Base-by-base conservation (phyloP, 1,284 basidiomycete species). In the Trametes versicolor region DNA sequence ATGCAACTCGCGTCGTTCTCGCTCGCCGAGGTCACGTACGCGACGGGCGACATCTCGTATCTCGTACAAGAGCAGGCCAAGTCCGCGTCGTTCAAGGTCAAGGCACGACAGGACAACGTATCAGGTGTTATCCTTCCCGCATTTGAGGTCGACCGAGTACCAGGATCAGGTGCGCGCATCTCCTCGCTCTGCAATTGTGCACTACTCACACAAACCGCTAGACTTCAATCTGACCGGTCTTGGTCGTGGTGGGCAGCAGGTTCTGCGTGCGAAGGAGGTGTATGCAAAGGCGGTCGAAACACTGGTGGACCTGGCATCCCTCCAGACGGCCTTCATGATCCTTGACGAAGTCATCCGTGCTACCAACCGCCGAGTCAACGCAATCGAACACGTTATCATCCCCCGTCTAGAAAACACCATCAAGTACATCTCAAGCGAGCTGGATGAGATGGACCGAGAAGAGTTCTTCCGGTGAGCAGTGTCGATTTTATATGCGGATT, bases 1-100 rank as follows among this genome's bases (percentile, higher is more conserved):
- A 98, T 99, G 90, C 98, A 99, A 78, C 85, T 98, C 57, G 98
- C 98, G 19, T 98, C 97, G 51, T 98, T 99, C 85, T 97, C 95
- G 48, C 91, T 99, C 79, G 98, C 98, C 0, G 98, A 99, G 79
- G 98, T 99, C 67, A 96, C 95, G 32, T 99, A 99, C 80, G 91
- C 96, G 39, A 98, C 97, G 6, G 96, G 96, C 68, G 97, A 99
- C 75, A 99, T 99, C 73, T 90, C 94, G 34, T 99, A 99, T 81
- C 92, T 97, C 70, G 91, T 96, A 12, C 94, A 96, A 77, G 95
- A 97, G 76, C 91, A 93, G 80, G 96, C 85, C 70, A 98, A 93
- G 84, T 91, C 90, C 51, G 97, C 98, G 0, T 89, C 92, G 1
- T 99, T 99, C 85, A 90, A 89, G 68, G 97, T 99, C 41, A 92